Conservation (phyloP, 176 grass and related monocot species). For the Chrysopogon serrulatus region DNA sequence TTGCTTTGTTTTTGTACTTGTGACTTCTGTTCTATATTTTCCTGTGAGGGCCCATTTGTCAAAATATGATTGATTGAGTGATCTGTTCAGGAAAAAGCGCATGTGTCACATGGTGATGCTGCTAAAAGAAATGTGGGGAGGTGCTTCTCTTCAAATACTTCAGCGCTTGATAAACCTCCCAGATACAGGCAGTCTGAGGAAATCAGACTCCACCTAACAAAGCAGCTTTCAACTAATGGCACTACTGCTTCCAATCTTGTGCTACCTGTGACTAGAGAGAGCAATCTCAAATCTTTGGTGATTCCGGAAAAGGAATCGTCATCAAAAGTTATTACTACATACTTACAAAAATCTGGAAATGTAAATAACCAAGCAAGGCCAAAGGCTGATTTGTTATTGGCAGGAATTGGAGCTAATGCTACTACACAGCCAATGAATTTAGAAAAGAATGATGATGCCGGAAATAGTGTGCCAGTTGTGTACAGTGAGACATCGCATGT, state of each 20-base stretch:
- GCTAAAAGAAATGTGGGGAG: constrained; percentile 35
- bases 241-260: constrained; percentile 19
- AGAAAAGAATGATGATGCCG: constrained; percentile 16
- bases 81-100: constrained; percentile 54
- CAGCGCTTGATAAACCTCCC: constrained; percentile 31
- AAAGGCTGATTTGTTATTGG: constrained; percentile 2
- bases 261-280: not conserved
- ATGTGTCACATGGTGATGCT: constrained; percentile 16
- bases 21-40: constrained; percentile 1
- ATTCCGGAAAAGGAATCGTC: constrained; percentile 10
- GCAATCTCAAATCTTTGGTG: not conserved
- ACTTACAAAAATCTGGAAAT: constrained; percentile 4
- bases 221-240: constrained; percentile 20
- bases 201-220: constrained; percentile 23
- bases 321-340: not conserved
- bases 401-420: not conserved
- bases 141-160: constrained; percentile 11
- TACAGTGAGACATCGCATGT: not conserved
- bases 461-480: constrained; percentile 11
- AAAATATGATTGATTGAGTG: constrained; percentile 1
- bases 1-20: not conserved
- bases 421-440: not conserved
- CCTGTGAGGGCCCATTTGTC: not conserved
- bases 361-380: constrained; percentile 12
- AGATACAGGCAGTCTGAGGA: constrained; percentile 27